A percentile compares a stretch with the other conserved stretches of the same genome.
Conservation (phyloP, 345 rosid species). For the Eucalyptus globulus region DNA sequence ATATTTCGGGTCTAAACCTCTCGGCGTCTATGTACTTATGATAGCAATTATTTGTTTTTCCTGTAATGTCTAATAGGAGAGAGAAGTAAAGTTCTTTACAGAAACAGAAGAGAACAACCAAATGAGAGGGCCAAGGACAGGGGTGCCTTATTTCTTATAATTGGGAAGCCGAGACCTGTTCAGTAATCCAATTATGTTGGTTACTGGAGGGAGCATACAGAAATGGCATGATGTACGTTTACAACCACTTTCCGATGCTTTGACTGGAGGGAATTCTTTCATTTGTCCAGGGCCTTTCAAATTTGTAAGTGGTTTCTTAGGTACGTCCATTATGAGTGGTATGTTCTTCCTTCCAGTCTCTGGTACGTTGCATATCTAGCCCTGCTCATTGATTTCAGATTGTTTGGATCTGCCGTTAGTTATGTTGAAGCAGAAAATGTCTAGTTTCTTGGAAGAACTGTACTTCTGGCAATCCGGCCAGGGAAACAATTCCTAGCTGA, state of each 20-base stretch:
- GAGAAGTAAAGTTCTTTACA: conserved; percentile 95
- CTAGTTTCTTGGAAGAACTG: not conserved
- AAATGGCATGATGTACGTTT: not conserved
- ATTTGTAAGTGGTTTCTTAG: not conserved
- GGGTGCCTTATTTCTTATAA: conserved; percentile 93
- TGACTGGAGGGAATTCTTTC: not conserved
- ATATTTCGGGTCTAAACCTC: not conserved
- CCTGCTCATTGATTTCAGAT: not conserved
- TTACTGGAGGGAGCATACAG: not conserved
- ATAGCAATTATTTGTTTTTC: not conserved
- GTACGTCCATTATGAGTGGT: not conserved
- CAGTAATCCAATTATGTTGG: not conserved
- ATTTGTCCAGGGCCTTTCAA: not conserved
- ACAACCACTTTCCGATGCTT: not conserved
- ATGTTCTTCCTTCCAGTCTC: not conserved
- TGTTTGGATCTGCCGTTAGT: not conserved
- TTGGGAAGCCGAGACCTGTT: not conserved
- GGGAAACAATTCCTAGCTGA: not conserved
- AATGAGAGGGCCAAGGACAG: conserved; percentile 99
- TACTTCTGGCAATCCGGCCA: not conserved
- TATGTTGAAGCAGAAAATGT: not conserved
- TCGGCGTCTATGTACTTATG: not conserved
- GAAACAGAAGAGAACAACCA: conserved; percentile 99
- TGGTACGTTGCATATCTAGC: not conserved
- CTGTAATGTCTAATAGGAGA: conserved; percentile 43